Base-by-base conservation (phyloP, 176 grass and related monocot genomes). In the Chrysopogon serrulatus region DNA sequence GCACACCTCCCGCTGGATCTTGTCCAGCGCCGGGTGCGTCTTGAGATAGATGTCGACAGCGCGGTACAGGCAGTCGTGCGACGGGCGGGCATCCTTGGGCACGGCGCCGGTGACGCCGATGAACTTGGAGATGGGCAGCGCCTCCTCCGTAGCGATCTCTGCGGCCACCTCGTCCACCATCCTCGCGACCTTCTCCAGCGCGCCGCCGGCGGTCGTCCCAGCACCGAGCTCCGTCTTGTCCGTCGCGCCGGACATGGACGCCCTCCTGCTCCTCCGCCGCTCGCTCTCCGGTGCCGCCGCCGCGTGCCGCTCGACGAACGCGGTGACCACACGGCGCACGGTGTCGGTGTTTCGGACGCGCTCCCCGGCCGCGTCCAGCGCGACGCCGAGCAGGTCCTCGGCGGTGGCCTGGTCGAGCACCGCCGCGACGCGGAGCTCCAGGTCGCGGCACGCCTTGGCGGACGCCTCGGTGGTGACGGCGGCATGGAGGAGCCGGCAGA, bases 1-100 rank as follows among this genome's bases (percentile, higher is more conserved):
- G 86, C 95, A 97, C 63, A 92, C 84, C 69, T 97, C 95, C 72
- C 90, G 90, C 64, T 92, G 90, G 74, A 97, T 87, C 88, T 97
- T 92, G 18, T 92, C 92, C 36, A 97, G 68, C 23, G 17, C 63
- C 3, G 90, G 77, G 69, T 97, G 95, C 27, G 90, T 90, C 90
- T 97, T 94, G 5, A 94, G 90, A 81, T 97, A 94, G 66, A 94
- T 85, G 75, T 96, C 94, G 21, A 93, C 88, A 5, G 91, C 91
- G 41, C 88, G 83, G 79, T 88, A 88, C 66, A 88, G 42, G 37
- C 81, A 79, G 47, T 97, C 95, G 66, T 97, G 90, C 17, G 54
- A 83, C 71, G 7, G 28, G 0, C 95, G 80, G 15, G 95, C 90
- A 4, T 91, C 85, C 76, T 89, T 97, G n/a, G 92, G 95, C 21